Conservation (phyloP, 768 basidiomycete species). For the Lepiota subincarnata region DNA sequence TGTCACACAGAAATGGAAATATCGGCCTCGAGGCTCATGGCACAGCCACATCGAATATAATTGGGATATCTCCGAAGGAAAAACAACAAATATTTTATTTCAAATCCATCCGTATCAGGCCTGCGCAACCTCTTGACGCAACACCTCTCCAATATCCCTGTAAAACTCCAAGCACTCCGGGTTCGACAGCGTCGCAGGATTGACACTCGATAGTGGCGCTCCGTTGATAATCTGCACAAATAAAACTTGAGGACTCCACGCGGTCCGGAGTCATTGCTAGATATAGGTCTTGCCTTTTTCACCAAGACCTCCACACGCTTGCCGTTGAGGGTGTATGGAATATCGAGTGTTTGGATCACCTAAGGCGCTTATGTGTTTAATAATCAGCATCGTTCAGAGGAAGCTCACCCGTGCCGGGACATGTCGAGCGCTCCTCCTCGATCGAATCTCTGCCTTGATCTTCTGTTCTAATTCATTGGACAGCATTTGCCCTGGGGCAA, state of each 20-base stretch:
- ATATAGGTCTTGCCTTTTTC: slow-evolving; percentile 51
- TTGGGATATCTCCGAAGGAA: no score
- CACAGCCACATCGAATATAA: slow-evolving; percentile 22
- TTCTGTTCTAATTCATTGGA: slow-evolving; percentile 47
- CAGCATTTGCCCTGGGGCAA: slow-evolving; percentile 45
- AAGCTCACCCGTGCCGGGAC: slow-evolving; percentile 64
- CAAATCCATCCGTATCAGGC: slow-evolving; percentile 5
- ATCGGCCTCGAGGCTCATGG: slow-evolving; percentile 28
- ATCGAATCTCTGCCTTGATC: slow-evolving; percentile 59
- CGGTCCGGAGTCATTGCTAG: slow-evolving; percentile 9
- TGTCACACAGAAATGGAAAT: slow-evolving; percentile 16
- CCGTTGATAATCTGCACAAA: slow-evolving; percentile 69
- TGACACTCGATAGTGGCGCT: slow-evolving; percentile 60
- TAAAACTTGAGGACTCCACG: slow-evolving; percentile 15
- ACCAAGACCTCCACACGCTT: slow-evolving; percentile 79
- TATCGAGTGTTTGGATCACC: slow-evolving; percentile 67
- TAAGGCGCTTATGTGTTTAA: slow-evolving; percentile 22
- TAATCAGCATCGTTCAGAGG: not conserved
- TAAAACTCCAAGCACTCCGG: slow-evolving; percentile 68
- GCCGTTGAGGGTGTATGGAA: slow-evolving; percentile 78
- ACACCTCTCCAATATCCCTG: slow-evolving; percentile 43
- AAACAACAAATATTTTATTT: not conserved
- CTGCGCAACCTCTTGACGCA: slow-evolving; percentile 43
- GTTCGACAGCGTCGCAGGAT: slow-evolving; percentile 69
- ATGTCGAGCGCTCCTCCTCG: slow-evolving; percentile 66